phyloP scores from a whole-genome alignment of 2,329 filamentous ascomycete species.

The Paraphoma sp. region DNA sequence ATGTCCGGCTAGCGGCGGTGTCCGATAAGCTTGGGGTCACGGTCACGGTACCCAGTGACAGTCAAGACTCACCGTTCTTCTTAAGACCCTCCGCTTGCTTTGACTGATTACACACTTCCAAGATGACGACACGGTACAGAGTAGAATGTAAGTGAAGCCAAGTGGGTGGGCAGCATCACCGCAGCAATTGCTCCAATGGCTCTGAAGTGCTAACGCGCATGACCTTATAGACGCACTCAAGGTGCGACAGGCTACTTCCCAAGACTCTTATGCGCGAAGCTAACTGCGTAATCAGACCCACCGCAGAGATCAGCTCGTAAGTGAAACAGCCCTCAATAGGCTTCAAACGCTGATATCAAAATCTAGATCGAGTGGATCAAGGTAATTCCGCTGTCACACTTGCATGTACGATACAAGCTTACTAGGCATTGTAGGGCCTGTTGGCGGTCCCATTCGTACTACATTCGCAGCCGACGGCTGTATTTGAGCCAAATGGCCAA shows the following conservation, averaged over 20 bases:
- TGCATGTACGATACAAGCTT: not conserved
- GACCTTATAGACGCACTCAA: slow-evolving; percentile 65
- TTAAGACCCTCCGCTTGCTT: slow-evolving; percentile 2
- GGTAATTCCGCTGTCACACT: slow-evolving; percentile 41
- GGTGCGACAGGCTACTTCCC: slow-evolving; percentile 48
- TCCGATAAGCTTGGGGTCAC: slow-evolving; percentile 30
- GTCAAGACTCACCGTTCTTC: slow-evolving; percentile 14
- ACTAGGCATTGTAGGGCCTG: slow-evolving; percentile 53
- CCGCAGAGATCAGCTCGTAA: slow-evolving; percentile 86
- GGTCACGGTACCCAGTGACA: slow-evolving; percentile 21
- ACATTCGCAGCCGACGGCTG: slow-evolving; percentile 90
- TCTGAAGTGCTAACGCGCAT: not conserved
- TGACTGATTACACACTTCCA: slow-evolving; percentile 10
- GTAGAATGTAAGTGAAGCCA: slow-evolving; percentile 35
- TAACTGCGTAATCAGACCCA: slow-evolving; percentile 71
- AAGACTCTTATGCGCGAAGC: not conserved
- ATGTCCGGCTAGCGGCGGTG: slow-evolving; percentile 30
- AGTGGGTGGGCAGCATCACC: not conserved
- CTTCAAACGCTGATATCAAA: slow-evolving; percentile 13
- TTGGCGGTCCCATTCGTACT: slow-evolving; percentile 95
- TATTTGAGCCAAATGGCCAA: slow-evolving; percentile 73
- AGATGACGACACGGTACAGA: slow-evolving; percentile 51
- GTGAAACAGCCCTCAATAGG: slow-evolving; percentile 47
- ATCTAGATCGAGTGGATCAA: slow-evolving; percentile 88
- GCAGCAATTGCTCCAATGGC: not conserved